A percentile compares a stretch with the other conserved stretches of the same genome.
Conservation (phyloP, 2,329 filamentous ascomycete genomes). For the Claviceps citrina region DNA sequence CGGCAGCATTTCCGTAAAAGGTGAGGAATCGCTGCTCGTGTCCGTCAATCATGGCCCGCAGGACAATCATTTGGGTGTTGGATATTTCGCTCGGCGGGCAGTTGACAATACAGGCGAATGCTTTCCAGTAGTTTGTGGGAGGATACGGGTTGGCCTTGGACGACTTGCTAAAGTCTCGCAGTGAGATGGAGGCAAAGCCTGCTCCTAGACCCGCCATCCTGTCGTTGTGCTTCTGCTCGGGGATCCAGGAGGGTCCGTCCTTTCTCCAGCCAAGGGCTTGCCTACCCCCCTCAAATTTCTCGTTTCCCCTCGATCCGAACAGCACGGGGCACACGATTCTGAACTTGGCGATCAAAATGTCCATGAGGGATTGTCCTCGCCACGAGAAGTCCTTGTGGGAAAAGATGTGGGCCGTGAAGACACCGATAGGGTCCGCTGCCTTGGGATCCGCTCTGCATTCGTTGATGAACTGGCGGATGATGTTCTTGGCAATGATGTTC, state of each 20-base stretch:
- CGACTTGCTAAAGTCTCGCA: slow-evolving; percentile 66
- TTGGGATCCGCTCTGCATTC: slow-evolving; percentile 50
- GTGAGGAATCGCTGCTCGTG: slow-evolving; percentile 61
- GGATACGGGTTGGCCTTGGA: slow-evolving; percentile 59
- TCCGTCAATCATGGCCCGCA: slow-evolving; percentile 56
- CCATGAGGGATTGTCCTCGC: slow-evolving; percentile 53
- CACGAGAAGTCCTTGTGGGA: slow-evolving; percentile 51
- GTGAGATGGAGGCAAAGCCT: slow-evolving; percentile 67
- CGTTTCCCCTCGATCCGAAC: slow-evolving; percentile 66
- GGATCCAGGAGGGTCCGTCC: slow-evolving; percentile 42
- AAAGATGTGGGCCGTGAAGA: slow-evolving; percentile 61
- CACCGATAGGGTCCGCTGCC: slow-evolving; percentile 64
- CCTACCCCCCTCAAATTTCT: slow-evolving; percentile 55
- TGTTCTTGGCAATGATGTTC: slow-evolving; percentile 58
- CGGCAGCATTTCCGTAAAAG: slow-evolving; percentile 64
- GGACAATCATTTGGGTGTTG: slow-evolving; percentile 57
- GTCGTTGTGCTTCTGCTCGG: slow-evolving; percentile 60
- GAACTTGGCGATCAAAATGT: slow-evolving; percentile 77
- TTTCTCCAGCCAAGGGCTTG: slow-evolving; percentile 58
- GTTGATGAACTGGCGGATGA: slow-evolving; percentile 54
- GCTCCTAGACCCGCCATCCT: slow-evolving; percentile 72
- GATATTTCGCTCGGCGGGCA: slow-evolving; percentile 51
- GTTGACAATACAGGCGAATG: slow-evolving; percentile 61
- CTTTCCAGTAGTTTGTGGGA: slow-evolving; percentile 67
- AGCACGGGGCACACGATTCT: slow-evolving; percentile 67